Evolutionary conservation across 345 rosid species (phyloP).

Genomic region (Sapria himalayana): DNA sequence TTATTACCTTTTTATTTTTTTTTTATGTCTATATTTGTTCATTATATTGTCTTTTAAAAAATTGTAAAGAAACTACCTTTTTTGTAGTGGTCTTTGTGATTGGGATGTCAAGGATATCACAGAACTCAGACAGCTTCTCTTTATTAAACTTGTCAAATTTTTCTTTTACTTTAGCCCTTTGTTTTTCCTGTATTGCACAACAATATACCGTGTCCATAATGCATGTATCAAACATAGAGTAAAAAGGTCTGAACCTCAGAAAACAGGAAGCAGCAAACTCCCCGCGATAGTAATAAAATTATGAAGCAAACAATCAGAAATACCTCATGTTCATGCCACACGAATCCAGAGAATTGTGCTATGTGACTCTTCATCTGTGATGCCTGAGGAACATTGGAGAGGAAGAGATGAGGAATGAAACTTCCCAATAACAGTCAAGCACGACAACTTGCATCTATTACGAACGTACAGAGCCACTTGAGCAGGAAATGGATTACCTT

Average conservation of each 20-base stretch:
- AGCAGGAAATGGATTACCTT: slow-evolving; percentile 47
- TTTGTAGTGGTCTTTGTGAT: slow-evolving; percentile 34
- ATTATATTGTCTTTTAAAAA: too few species aligned
- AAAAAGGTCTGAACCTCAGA: too few species aligned
- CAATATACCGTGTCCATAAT: too few species aligned
- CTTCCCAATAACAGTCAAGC: not conserved
- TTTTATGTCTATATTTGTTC: too few species aligned
- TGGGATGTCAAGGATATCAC: slow-evolving; percentile 68
- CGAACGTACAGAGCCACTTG: too few species aligned
- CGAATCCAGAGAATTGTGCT: slow-evolving; percentile 77
- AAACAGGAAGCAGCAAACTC: too few species aligned
- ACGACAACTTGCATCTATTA: too few species aligned
- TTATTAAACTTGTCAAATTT: slow-evolving; percentile 70
- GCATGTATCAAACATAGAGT: too few species aligned
- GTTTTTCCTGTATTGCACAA: slow-evolving; percentile 71
- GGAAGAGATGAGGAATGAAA: not conserved
- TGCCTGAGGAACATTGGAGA: slow-evolving; percentile 77
- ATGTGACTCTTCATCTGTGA: slow-evolving; percentile 59
- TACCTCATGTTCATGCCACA: slow-evolving; percentile 86
- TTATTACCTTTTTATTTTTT: too few species aligned
- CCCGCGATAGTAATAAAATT: too few species aligned
- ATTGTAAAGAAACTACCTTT: too few species aligned
- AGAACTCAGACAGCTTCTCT: slow-evolving; percentile 62
- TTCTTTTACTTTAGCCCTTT: slow-evolving; percentile 48
- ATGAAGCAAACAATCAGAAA: too few species aligned